Evolutionary conservation across 2,329 filamentous ascomycete genomes (phyloP).

Genomic region (Colletotrichum sp.): DNA sequence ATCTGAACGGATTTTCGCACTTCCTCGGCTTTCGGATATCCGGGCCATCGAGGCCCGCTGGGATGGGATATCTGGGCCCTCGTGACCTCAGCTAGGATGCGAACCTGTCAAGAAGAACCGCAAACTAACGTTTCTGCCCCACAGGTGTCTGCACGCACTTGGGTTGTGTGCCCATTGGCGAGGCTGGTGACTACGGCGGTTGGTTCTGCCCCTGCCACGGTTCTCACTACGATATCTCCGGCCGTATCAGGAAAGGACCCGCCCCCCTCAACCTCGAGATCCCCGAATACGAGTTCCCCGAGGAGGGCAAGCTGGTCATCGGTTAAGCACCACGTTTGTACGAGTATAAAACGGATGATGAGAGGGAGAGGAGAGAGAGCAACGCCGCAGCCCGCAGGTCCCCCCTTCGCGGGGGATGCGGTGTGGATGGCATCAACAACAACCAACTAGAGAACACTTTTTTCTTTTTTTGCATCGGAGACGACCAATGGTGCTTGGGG

Average conservation of each 20-base stretch:
- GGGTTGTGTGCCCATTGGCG: slow-evolving; percentile 98
- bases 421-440: slow-evolving; percentile 10
- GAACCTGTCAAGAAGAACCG: not conserved
- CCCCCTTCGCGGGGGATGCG: not conserved
- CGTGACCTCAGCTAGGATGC: not conserved
- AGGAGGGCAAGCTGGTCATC: slow-evolving; percentile 88
- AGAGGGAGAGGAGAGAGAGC: not conserved
- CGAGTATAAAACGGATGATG: slow-evolving; percentile 13
- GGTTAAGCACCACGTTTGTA: slow-evolving; percentile 67
- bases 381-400: not conserved
- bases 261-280: slow-evolving; percentile 98
- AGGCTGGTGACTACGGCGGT: slow-evolving; percentile 96
- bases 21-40: not conserved
- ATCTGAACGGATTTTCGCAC: not conserved
- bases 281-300: slow-evolving; percentile 89
- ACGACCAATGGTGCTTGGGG: slow-evolving; percentile 15
- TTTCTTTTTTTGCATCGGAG: slow-evolving; percentile 21
- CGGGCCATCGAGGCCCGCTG: not conserved
- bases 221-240: slow-evolving; percentile 99
- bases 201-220: slow-evolving; percentile 99
- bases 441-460: slow-evolving; percentile 16
- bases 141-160: slow-evolving; percentile 98
- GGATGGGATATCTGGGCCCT: not conserved
- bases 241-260: slow-evolving; percentile 96
- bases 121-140: slow-evolving; percentile 24